Evolutionary conservation across 805 yeast genomes (phyloP), one percentile per base, ranked within the genome.

Genomic region (Yarrowia sp.): DNA sequence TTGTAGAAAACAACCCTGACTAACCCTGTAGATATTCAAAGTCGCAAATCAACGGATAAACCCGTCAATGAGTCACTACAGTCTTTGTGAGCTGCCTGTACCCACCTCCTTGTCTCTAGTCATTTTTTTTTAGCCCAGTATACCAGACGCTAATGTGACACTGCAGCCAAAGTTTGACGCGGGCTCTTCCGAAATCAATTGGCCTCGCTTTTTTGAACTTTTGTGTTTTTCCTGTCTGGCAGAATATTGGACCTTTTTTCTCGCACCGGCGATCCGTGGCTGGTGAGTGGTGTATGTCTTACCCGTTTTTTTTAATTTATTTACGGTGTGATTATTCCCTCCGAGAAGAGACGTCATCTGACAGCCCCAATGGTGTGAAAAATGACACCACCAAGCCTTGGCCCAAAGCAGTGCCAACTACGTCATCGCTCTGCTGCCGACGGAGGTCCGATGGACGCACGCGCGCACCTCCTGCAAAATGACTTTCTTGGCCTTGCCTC

Each of bases 401-500:
- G n/a, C n/a, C n/a, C n/a, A n/a, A n/a, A n/a, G n/a, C n/a, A n/a
- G n/a, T 6, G 40, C 4, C 40, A n/a, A 41, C 26, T 28, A 49
- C 56, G 56, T 49, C 56, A 49, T 49, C 28, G 52, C 16, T n/a
- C 12, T 12, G 2, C 30, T 7, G 56, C 56, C 56, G 58, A 24
- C 58, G 58, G 41, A 33, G 32, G 41, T 51, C 41, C 58, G 58
- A 51, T 51, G 58, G 41, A 51, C 54, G 38, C 54, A 48, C 26
- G 26, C 38, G 54, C 38, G 11, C 12, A 30, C 30, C 30, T 26
- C 30, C 30, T n/a, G n/a, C n/a, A n/a, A n/a, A 28, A 24, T 30
- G 21, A 44, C 35, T 44, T 44, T 48, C 52, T 48, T 48, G 52
- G 52, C 52, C 32, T 46, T 46, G 40, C 21, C 21, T 3, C 52